Conservation (phyloP, 306 rosid genomes). For the Senna tora region DNA sequence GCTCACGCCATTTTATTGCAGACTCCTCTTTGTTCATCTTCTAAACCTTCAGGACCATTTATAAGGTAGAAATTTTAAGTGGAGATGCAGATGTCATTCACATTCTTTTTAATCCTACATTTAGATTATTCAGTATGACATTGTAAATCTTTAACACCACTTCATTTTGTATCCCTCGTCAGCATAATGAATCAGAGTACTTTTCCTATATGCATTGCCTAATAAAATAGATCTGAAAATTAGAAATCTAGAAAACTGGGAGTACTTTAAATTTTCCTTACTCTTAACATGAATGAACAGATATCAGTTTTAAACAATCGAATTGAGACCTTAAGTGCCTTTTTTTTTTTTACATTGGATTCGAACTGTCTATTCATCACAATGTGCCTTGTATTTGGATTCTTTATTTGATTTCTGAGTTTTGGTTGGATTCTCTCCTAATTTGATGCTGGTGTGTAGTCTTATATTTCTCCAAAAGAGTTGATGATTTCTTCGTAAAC, state of each 20-base stretch:
- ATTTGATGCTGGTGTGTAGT: not conserved
- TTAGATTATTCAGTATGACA: not conserved
- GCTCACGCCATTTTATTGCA: not conserved
- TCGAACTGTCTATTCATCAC: not conserved
- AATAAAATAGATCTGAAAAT: not conserved
- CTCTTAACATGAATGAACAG: not conserved
- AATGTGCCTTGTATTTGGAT: not conserved
- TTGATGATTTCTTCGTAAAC: slow-evolving; percentile 14
- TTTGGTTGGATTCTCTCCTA: not conserved
- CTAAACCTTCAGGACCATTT: not conserved
- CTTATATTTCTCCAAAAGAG: not conserved
- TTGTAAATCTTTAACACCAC: not conserved
- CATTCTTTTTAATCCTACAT: not conserved
- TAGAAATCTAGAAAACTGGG: not conserved
- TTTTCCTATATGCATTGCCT: not conserved
- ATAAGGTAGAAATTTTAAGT: not conserved
- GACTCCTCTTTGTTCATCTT: not conserved
- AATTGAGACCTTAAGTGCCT: not conserved
- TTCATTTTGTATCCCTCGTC: not conserved
- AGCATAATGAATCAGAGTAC: not conserved
- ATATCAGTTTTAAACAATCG: not conserved
- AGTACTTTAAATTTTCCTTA: not conserved
- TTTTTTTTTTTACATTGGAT: not conserved
- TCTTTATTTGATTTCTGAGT: not conserved
- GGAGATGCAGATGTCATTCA: not conserved